phyloP scores from a whole-genome alignment of 1,284 basidiomycete species.

The Microbotryum saponariae region DNA sequence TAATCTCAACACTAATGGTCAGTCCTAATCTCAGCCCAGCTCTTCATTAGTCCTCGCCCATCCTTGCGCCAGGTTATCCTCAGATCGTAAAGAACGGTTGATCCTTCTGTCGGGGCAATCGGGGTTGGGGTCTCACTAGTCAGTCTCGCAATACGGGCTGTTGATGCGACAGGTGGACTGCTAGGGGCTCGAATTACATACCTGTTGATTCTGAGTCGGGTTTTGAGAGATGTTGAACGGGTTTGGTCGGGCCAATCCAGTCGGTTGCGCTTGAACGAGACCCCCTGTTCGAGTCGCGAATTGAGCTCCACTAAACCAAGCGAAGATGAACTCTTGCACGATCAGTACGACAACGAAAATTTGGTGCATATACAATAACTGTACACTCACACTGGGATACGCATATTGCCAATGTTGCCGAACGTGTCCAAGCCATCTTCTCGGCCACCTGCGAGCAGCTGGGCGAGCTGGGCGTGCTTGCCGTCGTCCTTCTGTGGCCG shows the following conservation, averaged over 20 bases:
- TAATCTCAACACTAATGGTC: no score
- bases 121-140: background rate
- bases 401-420: constrained; percentile 71
- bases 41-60: no score
- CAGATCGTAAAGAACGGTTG: constrained; percentile 25
- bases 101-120: constrained; percentile 2
- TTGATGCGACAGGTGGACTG: constrained; percentile 1
- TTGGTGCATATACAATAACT: background rate
- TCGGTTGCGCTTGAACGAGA: constrained; percentile 15
- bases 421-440: constrained; percentile 91
- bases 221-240: constrained; percentile 10
- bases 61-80: no score
- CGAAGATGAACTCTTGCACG: background rate
- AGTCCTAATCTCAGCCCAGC: no score
- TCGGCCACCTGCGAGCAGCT: constrained; percentile 55
- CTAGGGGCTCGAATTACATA: no score
- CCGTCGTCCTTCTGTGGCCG: constrained; percentile 48
- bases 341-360: background rate
- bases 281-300: constrained; percentile 7
- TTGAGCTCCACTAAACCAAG: constrained; percentile 6
- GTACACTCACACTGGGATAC: constrained; percentile 41
- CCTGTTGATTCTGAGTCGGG: no score
- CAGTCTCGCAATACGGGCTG: constrained; percentile 7
- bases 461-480: constrained; percentile 68
- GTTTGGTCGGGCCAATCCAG: constrained; percentile 26